Conservation (phyloP, 2,329 filamentous ascomycete species). For the Aschersonia sp. region DNA sequence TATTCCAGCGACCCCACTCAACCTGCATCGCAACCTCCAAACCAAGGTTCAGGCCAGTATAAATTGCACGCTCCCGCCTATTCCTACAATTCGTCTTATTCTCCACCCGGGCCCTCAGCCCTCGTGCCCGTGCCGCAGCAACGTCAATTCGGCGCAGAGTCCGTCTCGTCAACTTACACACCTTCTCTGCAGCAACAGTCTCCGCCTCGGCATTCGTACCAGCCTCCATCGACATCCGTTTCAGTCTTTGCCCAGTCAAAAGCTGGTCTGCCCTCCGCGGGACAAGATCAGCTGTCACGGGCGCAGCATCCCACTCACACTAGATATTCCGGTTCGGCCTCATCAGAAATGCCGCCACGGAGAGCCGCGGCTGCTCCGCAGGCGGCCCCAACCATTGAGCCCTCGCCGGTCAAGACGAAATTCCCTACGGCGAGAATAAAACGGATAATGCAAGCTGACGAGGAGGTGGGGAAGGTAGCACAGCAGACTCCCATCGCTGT, state of each 20-base stretch:
- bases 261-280: too few relatives aligned
- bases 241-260: not conserved
- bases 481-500: constrained; percentile 96
- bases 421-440: constrained; percentile 97
- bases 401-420: constrained; percentile 76
- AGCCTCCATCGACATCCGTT: not conserved
- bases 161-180: constrained; percentile 11
- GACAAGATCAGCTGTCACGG: not conserved
- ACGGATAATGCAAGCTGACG: constrained; percentile 97
- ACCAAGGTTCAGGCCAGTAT: constrained; percentile 15
- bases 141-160: constrained; percentile 6
- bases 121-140: constrained; percentile 9
- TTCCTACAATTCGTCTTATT: constrained; percentile 10
- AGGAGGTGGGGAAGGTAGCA: constrained; percentile 95
- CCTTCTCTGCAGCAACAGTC: constrained; percentile 8
- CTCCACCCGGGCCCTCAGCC: constrained; percentile 14
- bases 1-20: constrained; percentile 23
- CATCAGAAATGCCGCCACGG: constrained; percentile 19
- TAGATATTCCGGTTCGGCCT: constrained; percentile 1
- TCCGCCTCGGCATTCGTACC: not conserved
- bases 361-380: constrained; percentile 13
- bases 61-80: constrained; percentile 17
- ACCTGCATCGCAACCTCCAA: constrained; percentile 7
- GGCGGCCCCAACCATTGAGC: constrained; percentile 31
- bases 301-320: not conserved